phyloP scores from a whole-genome alignment of 768 basidiomycete genomes.

The Mycena sanguinolenta region DNA sequence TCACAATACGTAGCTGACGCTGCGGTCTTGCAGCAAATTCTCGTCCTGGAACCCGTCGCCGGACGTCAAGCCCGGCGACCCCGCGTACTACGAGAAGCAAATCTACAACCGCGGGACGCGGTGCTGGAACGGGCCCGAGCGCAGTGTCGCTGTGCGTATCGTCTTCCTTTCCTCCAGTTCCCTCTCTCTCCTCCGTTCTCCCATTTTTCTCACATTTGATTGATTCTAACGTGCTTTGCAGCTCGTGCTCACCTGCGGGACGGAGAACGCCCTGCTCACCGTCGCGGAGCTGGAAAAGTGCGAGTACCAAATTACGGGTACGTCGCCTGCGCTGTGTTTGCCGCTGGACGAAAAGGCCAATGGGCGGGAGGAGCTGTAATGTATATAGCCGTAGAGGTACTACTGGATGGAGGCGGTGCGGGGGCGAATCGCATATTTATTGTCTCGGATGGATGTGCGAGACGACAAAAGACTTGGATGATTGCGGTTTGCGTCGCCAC shows the following conservation, averaged over 20 bases:
- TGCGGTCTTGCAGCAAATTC: slow-evolving; percentile 68
- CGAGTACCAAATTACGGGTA: slow-evolving; percentile 90
- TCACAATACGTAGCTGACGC: background rate
- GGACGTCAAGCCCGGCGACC: slow-evolving; percentile 68
- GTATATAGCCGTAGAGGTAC: slow-evolving; percentile 10
- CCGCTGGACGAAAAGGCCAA: slow-evolving; percentile 58
- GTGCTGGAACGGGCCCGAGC: slow-evolving; percentile 97
- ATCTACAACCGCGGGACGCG: slow-evolving; percentile 86
- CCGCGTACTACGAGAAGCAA: slow-evolving; percentile 86
- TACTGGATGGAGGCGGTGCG: background rate
- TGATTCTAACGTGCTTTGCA: slow-evolving; percentile 45
- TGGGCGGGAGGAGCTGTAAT: slow-evolving; percentile 60
- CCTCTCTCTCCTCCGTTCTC: too few species aligned
- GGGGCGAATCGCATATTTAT: slow-evolving; percentile 29
- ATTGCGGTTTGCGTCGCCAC: too few species aligned
- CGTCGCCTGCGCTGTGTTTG: slow-evolving; percentile 86
- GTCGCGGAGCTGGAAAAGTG: slow-evolving; percentile 96
- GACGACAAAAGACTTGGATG: too few species aligned
- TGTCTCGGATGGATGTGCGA: background rate
- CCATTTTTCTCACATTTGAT: background rate
- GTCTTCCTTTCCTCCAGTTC: background rate
- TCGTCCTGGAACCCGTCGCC: slow-evolving; percentile 81
- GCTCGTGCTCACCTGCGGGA: slow-evolving; percentile 89
- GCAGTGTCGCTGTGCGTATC: slow-evolving; percentile 79
- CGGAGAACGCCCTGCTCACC: slow-evolving; percentile 81